A percentile compares a stretch with the other conserved stretches of the same genome.
Evolutionary conservation across 805 yeast species (phyloP).

Genomic region (Saccharomyces mikatae): DNA sequence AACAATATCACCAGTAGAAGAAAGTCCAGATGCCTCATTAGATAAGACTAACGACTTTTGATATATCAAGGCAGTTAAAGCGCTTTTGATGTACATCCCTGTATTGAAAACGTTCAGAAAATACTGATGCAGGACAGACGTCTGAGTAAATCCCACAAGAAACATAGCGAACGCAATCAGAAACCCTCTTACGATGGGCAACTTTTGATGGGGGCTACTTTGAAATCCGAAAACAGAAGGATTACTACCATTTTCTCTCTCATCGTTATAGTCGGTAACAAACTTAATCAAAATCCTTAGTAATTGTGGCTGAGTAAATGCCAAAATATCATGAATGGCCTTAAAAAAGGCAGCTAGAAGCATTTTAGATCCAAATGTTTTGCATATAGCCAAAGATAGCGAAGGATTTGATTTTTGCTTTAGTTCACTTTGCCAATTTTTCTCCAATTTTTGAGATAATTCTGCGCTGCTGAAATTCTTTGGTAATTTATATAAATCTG

Average conservation of each 20-base stretch:
- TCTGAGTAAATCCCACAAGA: slow-evolving; percentile 64
- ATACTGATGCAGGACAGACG: slow-evolving; percentile 70
- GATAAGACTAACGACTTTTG: slow-evolving; percentile 61
- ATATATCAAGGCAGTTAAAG: slow-evolving; percentile 60
- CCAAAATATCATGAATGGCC: slow-evolving; percentile 63
- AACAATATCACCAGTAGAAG: slow-evolving; percentile 87
- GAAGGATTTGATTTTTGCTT: slow-evolving; percentile 41
- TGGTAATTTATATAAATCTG: slow-evolving; percentile 79
- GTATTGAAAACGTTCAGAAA: slow-evolving; percentile 65
- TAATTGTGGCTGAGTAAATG: slow-evolving; percentile 83
- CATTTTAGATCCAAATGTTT: slow-evolving; percentile 70
- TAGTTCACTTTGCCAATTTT: slow-evolving; percentile 53
- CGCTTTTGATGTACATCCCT: slow-evolving; percentile 68
- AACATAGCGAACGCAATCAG: slow-evolving; percentile 74
- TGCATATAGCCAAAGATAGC: slow-evolving; percentile 50
- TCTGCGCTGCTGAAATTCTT: slow-evolving; percentile 47
- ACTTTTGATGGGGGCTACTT: slow-evolving; percentile 27
- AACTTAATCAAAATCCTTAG: slow-evolving; percentile 56
- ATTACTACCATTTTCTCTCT: slow-evolving; percentile 8
- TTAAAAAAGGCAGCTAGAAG: slow-evolving; percentile 66
- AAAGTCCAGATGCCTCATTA: slow-evolving; percentile 59
- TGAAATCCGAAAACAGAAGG: neutral
- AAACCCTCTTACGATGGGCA: slow-evolving; percentile 66
- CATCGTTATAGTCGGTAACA: slow-evolving; percentile 41
- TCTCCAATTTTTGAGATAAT: slow-evolving; percentile 43